These are phyloP conservation scores for Nidularia pulvinata DNA, from an alignment of 768 basidiomycete genomes.

Conservation along the genomic window DNA sequence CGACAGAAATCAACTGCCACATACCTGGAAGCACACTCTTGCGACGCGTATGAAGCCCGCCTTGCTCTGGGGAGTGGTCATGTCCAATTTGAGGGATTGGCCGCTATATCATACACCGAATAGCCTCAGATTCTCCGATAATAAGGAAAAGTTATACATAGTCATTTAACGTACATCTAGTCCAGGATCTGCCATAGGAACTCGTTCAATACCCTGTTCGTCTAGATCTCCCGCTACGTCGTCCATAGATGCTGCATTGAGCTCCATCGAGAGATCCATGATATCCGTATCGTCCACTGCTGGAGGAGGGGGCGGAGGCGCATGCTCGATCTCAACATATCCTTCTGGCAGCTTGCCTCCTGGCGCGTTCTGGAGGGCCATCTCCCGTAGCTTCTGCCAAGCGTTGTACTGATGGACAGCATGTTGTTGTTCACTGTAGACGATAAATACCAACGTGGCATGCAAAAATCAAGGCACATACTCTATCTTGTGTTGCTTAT, in stretches of 20 bases:
- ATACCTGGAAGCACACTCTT: constrained; percentile 93
- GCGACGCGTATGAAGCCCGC: constrained; percentile 83
- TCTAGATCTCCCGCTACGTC: constrained; percentile 70
- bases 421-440: constrained; percentile 80
- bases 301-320: constrained; percentile 77
- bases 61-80: constrained; percentile 54
- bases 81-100: constrained; percentile 66
- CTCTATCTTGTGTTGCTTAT: constrained; percentile 87
- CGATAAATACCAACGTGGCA: background rate
- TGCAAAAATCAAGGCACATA: constrained; percentile 39
- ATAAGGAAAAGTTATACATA: background rate
- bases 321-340: constrained; percentile 65
- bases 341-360: constrained; percentile 71
- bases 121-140: background rate
- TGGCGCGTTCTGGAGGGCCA: constrained; percentile 69
- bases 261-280: constrained; percentile 85
- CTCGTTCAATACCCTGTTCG: constrained; percentile 82
- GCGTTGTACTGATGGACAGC: constrained; percentile 84
- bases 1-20: background rate
- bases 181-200: constrained; percentile 92
- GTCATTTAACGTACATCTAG: constrained; percentile 61
- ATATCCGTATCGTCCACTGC: constrained; percentile 85
- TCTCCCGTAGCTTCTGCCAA: constrained; percentile 86
- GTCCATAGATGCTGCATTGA: constrained; percentile 84
- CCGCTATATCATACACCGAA: constrained; percentile 33